Base-by-base conservation (phyloP, 805 yeast genomes). In the Cyberlindnera petersonii region DNA sequence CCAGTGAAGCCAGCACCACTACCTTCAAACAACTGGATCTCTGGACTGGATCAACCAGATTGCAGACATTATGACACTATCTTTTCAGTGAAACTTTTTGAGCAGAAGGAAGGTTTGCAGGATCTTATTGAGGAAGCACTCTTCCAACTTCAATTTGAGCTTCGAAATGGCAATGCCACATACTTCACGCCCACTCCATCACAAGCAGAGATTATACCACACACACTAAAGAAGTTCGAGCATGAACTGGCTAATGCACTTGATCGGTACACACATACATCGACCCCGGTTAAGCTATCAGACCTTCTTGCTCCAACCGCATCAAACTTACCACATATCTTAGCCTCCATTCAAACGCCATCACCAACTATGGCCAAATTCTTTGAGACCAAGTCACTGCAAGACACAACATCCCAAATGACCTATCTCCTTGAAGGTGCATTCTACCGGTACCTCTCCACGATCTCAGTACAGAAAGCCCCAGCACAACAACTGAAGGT, bases 401-500 rank as follows among this genome's bases (percentile, higher is more conserved):
- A 23, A 14, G 32, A 33, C 4, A 15, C 18, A 5, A 24, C 35
- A 10, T 39, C 24, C 4, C 44, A 41, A 9, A 31, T 30, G 3
- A 32, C 44, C 13, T 45, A 42, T 16, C 27, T 50, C 9, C 10
- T 38, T 6, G 55, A 50, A 20, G 28, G 17, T 9, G 44, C 50
- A 10, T 44, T 38, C 14, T 33, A 36, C 4, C 35, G 37, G 9
- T 30, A 40, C 14, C 13, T 37, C 3, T 32, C 20, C 4, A 16
- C 35, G 6, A 20, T 43, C 4, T 22, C 42, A 6, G 31, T 47
- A 15, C 37, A 42, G 11, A 26, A 43, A 17, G 42, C 49, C 2
- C 49, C 51, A 4, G 42, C 53, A 13, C 57, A 51, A 20, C 39
- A 42, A 8, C 31, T 49, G 9, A 58, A 51, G 20, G 55, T 66